Evolutionary conservation across 805 yeast genomes (phyloP), one percentile per base, ranked within the genome.

Genomic region (Saccharomycopsis lassenensis): DNA sequence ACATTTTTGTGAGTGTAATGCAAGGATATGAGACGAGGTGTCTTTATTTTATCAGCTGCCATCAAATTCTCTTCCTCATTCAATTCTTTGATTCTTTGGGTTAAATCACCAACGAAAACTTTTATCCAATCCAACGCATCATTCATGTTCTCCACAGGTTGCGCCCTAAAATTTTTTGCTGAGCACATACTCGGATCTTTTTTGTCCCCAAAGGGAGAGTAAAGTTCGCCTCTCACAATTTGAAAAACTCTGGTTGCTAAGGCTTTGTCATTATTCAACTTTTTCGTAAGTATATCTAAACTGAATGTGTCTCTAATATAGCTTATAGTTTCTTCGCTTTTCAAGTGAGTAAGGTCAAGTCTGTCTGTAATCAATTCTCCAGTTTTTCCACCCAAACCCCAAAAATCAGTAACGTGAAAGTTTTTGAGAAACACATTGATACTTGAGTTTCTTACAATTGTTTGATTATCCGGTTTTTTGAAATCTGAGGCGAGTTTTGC

Each of bases 301-400:
- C 69, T 50, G 51, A 70, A 69, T 24, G 62, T 58, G 3, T 69
- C 67, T 36, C 80, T 59, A 1, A 84, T 64, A 38, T 54, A 64
- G 2, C 65, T 57, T 47, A 79, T 65, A 41, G 73, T 58, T 4
- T 58, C 53, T 20, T 56, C 64, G n/a, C n/a, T n/a, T 2, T 58
- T 37, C 5, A 24, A 26, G 20, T 23, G 57, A 0, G 79, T 82
- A 2, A 72, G 56, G 1, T 63, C 59, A n/a, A 86, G 54, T 14
- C 59, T 54, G n/a, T 56, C 52, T 12, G 65, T 43, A 1, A 85
- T 61, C 8, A 60, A 58, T 7, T 76, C 75, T 0, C 98, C 98
- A 7, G 67, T 57, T 46, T 83, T 84, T 2, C 97, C 98, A 5
- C 98, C 97, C 65, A 89, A 61, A 0, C 94, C 85, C 70, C 94